Conservation (phyloP, 164 flowering plant genomes). For the Chloranthus sessilifolius region DNA sequence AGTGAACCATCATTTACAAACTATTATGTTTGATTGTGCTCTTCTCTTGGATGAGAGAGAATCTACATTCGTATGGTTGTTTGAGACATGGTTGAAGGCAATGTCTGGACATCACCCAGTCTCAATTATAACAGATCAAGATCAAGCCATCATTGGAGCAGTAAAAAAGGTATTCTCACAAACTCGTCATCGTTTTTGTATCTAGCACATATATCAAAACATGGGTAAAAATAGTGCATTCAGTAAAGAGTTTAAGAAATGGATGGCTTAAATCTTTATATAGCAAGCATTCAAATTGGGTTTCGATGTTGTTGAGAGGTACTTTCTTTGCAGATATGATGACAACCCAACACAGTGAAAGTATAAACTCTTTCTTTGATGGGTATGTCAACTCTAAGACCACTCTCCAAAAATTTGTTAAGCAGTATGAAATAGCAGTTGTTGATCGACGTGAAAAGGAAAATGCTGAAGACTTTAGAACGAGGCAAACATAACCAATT, state of each 20-base stretch:
- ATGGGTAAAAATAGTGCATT: slow-evolving; percentile 42
- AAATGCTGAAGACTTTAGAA: slow-evolving; percentile 39
- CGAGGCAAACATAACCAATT: slow-evolving; percentile 26
- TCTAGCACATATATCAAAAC: slow-evolving; percentile 51
- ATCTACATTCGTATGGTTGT: slow-evolving; percentile 57
- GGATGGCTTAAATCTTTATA: slow-evolving; percentile 43
- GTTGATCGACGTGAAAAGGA: slow-evolving; percentile 37
- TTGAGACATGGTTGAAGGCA: slow-evolving; percentile 54
- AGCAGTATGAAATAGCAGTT: slow-evolving; percentile 33
- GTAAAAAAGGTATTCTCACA: slow-evolving; percentile 53
- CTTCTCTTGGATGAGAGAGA: slow-evolving; percentile 50
- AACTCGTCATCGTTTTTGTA: slow-evolving; percentile 43
- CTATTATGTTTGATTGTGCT: slow-evolving; percentile 62
- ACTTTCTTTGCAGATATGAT: slow-evolving; percentile 42
- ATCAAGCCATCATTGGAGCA: slow-evolving; percentile 41
- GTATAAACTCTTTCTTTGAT: slow-evolving; percentile 38
- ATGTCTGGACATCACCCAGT: slow-evolving; percentile 40
- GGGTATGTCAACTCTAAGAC: slow-evolving; percentile 35
- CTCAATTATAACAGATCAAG: slow-evolving; percentile 55
- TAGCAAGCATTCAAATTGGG: slow-evolving; percentile 33
- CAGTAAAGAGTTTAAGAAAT: slow-evolving; percentile 43
- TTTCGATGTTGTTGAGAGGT: slow-evolving; percentile 35
- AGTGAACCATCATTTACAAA: slow-evolving; percentile 63
- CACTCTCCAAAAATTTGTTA: slow-evolving; percentile 27
- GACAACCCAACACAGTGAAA: slow-evolving; percentile 25